phyloP scores from a whole-genome alignment of 2,329 filamentous ascomycete species.

The Hypocrella siamensis region DNA sequence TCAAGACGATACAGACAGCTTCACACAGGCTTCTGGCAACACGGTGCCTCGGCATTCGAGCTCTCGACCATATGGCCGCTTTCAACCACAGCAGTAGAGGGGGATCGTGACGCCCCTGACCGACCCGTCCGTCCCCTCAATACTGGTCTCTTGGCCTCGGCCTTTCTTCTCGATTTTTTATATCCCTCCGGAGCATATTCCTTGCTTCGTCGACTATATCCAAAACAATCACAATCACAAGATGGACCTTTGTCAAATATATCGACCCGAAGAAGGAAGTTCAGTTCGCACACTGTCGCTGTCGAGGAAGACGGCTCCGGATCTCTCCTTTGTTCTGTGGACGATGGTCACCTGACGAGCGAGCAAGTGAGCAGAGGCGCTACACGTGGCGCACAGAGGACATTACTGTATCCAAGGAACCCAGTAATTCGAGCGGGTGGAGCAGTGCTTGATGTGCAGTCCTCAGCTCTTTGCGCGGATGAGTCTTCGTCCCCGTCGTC shows the following conservation, averaged over 20 bases:
- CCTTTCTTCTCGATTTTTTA: constrained; percentile 39
- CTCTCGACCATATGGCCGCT: constrained; percentile 26
- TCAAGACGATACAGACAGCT: constrained; percentile 26
- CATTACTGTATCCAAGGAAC: too few species aligned
- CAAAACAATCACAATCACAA: constrained; percentile 11
- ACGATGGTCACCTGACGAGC: background rate
- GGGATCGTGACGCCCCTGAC: constrained; percentile 6
- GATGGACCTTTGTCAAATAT: constrained; percentile 5
- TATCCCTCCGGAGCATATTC: constrained; percentile 31
- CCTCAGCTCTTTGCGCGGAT: too few species aligned
- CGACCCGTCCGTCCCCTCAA: constrained; percentile 9
- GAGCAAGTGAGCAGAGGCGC: background rate
- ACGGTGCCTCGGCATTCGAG: constrained; percentile 35
- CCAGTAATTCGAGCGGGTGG: too few species aligned
- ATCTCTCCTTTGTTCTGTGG: background rate
- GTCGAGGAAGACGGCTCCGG: constrained; percentile 2
- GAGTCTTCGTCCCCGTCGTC: background rate
- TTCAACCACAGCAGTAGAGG: constrained; percentile 11
- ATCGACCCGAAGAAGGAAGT: constrained; percentile 10
- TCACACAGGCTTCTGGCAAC: constrained; percentile 36
- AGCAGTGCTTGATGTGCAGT: too few species aligned
- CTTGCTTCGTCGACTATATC: constrained; percentile 23
- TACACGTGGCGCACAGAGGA: too few species aligned
- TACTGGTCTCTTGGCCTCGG: constrained; percentile 24
- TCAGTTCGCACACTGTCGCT: constrained; percentile 10